Conservation (phyloP, 2,329 filamentous ascomycete species). For the Graphilbum sp. region DNA sequence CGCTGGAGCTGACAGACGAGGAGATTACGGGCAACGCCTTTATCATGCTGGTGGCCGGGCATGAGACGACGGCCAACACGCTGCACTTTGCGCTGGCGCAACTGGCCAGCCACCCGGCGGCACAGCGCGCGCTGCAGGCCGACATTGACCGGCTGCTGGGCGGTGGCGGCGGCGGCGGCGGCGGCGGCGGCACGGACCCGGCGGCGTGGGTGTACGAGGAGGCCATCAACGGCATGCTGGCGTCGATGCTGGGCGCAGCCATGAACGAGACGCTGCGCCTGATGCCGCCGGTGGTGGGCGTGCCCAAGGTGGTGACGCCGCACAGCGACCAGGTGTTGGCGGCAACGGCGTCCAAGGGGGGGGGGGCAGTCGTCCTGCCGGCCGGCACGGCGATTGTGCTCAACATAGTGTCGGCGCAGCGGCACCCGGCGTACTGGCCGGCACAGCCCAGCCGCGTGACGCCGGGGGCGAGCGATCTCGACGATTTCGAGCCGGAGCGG, state of each 20-base stretch:
- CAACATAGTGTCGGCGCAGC: constrained; percentile 37
- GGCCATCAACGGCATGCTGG: constrained; percentile 47
- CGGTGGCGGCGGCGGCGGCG: no score
- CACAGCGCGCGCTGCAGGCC: constrained; percentile 49
- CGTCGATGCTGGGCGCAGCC: constrained; percentile 54
- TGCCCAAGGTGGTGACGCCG: constrained; percentile 48
- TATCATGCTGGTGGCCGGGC: constrained; percentile 53
- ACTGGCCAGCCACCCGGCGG: constrained; percentile 47
- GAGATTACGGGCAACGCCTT: constrained; percentile 62
- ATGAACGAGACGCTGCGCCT: constrained; percentile 65
- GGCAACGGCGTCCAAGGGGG: constrained; percentile 39
- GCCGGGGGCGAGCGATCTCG: constrained; percentile 34
- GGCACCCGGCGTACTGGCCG: constrained; percentile 62
- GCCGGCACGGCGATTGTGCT: constrained; percentile 38
- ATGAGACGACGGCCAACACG: constrained; percentile 65
- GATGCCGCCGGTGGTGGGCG: constrained; percentile 52
- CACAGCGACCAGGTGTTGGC: constrained; percentile 37
- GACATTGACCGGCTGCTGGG: constrained; percentile 53
- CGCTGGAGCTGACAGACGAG: constrained; percentile 29
- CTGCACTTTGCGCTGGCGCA: constrained; percentile 55
- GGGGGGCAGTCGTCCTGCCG: constrained; percentile 44
- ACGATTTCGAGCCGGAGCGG: constrained; percentile 55
- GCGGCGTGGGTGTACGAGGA: constrained; percentile 55
- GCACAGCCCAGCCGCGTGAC: constrained; percentile 27
- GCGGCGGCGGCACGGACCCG: constrained; percentile 36